A percentile compares a stretch with the other conserved stretches of the same genome.
Conservation (phyloP, 176 grass and related monocot genomes). For the Canna indica region DNA sequence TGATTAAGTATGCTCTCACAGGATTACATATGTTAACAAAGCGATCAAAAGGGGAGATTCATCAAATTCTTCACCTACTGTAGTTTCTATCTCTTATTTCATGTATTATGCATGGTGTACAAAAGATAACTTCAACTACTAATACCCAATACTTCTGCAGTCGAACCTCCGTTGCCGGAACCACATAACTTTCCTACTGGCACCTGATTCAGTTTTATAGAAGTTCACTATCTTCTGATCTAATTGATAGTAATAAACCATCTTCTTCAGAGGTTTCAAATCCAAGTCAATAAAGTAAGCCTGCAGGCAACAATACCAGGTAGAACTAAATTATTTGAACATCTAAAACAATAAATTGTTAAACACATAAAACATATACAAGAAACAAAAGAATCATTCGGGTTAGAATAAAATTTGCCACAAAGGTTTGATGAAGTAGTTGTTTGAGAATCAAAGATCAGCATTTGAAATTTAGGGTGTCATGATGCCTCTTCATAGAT, state of each 20-base stretch:
- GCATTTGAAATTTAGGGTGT: too few relatives aligned
- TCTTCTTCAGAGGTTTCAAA: constrained; percentile 81
- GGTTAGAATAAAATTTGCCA: too few relatives aligned
- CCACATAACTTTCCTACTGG: neutral
- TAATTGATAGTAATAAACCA: constrained; percentile 53
- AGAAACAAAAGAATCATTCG: too few relatives aligned
- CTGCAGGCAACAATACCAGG: constrained; percentile 26
- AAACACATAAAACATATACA: too few relatives aligned
- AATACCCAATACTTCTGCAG: neutral
- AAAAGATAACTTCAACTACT: neutral
- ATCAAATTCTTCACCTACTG: neutral
- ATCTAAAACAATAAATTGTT: too few relatives aligned
- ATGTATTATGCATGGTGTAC: neutral
- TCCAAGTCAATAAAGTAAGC: constrained; percentile 73
- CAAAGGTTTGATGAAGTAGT: neutral
- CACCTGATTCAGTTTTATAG: constrained; percentile 39
- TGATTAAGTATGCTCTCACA: neutral
- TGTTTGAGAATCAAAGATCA: neutral
- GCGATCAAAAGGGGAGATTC: neutral
- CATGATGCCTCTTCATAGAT: too few relatives aligned
- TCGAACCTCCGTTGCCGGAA: neutral
- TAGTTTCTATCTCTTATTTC: neutral
- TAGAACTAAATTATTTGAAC: too few relatives aligned
- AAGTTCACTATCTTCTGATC: constrained; percentile 71
- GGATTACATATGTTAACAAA: neutral